A percentile compares a stretch with the other conserved stretches of the same genome.
phyloP scores from a whole-genome alignment of 441 rosid genomes.

The Daphne laureola region DNA sequence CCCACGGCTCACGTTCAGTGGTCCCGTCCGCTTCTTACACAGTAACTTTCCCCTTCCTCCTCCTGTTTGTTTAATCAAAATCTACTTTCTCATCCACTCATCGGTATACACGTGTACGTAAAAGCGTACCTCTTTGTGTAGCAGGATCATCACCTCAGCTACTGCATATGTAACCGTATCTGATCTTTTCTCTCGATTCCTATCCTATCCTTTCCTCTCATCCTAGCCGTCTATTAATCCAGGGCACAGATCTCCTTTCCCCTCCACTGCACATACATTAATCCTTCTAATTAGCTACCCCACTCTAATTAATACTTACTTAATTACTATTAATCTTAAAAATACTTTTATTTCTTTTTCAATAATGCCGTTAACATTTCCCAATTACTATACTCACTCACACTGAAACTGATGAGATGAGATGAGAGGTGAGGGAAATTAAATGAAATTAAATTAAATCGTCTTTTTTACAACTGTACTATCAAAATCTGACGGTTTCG shows the following conservation, averaged over 20 bases:
- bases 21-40: too few species aligned
- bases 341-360: too few species aligned
- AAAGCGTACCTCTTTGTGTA: not conserved
- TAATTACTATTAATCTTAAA: too few species aligned
- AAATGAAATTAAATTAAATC: too few species aligned
- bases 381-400: too few species aligned
- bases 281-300: not conserved
- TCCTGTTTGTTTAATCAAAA: not conserved
- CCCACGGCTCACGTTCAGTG: too few species aligned
- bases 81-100: not conserved
- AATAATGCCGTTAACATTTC: too few species aligned
- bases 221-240: not conserved
- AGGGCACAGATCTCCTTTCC: conserved; percentile 2
- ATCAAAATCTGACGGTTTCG: conserved; percentile 10
- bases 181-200: conserved; percentile 10
- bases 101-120: conserved; percentile 4
- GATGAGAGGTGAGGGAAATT: not conserved
- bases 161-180: conserved; percentile 11
- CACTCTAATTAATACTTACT: too few species aligned
- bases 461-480: too few species aligned
- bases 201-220: not conserved
- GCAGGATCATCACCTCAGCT: too few species aligned
- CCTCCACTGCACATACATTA: too few species aligned
- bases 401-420: conserved; percentile 19
- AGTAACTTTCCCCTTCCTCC: too few species aligned